Evolutionary conservation across 1,284 basidiomycete genomes (phyloP).

Genomic region (Sphaerobolus stellatus): DNA sequence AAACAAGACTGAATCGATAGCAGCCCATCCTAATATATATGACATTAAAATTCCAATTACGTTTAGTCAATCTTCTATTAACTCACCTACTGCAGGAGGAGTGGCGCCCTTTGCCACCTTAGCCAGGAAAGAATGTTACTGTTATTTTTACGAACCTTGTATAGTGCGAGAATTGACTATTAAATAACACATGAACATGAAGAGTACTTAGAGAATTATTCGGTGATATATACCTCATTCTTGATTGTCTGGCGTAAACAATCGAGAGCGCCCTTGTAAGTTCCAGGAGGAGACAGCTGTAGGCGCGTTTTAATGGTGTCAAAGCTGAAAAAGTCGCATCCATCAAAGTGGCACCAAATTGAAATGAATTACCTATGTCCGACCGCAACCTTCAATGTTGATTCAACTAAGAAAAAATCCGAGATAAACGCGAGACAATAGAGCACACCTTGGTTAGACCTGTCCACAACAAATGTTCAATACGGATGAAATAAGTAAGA

Average conservation of each 20-base stretch:
- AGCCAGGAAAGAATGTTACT: background rate
- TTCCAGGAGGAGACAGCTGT: conserved; percentile 71
- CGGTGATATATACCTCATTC: conserved; percentile 54
- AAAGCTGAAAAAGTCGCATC: conserved; percentile 41
- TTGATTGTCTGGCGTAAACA: conserved; percentile 61
- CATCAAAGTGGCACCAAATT: background rate
- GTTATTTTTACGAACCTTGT: conserved; percentile 42
- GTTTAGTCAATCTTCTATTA: background rate
- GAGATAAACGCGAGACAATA: background rate
- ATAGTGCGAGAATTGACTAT: conserved; percentile 55
- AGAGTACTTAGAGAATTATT: conserved; percentile 4
- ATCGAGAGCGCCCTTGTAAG: conserved; percentile 66
- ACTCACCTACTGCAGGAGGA: conserved; percentile 60
- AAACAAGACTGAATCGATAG: conserved; percentile 72
- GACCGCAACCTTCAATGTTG: conserved; percentile 52
- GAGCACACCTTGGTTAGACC: conserved; percentile 57
- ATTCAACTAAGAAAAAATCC: conserved; percentile 8
- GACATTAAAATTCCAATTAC: background rate
- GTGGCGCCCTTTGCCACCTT: conserved; percentile 47
- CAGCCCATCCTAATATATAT: conserved; percentile 52
- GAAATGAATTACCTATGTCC: conserved; percentile 56
- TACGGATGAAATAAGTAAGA: background rate
- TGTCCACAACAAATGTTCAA: conserved; percentile 21
- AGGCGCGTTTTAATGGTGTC: conserved; percentile 77
- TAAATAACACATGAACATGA: background rate